Conservation (phyloP, 2,329 filamentous ascomycete genomes). For the Arthrocladium fulminans region DNA sequence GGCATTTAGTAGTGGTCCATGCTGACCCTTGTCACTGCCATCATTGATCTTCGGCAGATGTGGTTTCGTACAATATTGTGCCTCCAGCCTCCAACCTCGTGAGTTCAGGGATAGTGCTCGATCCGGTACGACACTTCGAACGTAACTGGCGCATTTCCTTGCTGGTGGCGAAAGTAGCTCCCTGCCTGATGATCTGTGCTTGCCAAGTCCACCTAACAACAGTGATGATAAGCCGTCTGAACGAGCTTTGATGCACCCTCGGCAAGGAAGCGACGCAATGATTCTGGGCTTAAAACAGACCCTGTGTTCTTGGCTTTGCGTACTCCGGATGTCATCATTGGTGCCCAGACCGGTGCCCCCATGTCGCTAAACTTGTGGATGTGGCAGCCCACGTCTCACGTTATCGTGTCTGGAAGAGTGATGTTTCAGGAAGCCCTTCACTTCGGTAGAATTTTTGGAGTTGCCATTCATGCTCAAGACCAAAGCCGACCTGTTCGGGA, state of each 20-base stretch:
- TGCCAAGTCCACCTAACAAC: neutral
- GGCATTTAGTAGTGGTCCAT: neutral
- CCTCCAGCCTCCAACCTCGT: neutral
- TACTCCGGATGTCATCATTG: neutral
- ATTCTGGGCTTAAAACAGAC: neutral
- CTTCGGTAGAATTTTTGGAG: no score
- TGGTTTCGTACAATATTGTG: neutral
- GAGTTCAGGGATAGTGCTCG: neutral
- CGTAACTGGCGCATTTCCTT: neutral
- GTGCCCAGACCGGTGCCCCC: neutral
- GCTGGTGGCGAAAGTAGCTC: neutral
- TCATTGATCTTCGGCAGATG: slow-evolving; percentile 1
- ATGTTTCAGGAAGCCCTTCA: no score
- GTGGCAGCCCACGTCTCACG: no score
- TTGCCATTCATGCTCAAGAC: no score
- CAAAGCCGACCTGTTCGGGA: no score
- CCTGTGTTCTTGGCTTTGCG: neutral
- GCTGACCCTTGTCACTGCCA: neutral
- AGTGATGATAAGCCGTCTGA: neutral
- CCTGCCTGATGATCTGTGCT: no score
- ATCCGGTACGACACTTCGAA: neutral
- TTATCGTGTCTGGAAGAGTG: no score
- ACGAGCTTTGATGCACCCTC: neutral
- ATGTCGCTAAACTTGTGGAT: no score
- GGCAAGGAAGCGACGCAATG: neutral